Evolutionary conservation across 805 yeast species (phyloP), one percentile per base, ranked within the genome.

Genomic region (Pichia californica): DNA sequence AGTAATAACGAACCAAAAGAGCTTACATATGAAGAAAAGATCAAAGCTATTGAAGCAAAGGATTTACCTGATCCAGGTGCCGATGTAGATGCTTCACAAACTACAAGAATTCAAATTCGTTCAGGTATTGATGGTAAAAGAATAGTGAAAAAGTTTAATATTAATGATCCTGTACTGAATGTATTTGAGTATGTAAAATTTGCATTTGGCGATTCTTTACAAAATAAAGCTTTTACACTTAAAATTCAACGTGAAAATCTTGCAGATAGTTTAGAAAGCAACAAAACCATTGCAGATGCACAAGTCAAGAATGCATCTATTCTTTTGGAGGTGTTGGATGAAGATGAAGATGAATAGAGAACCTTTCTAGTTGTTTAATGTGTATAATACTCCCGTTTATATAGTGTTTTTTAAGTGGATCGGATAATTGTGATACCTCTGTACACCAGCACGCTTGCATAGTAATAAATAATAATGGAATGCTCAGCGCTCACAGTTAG

Each of bases 71-170:
- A 88, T 55, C 94, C 96, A 1, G 61, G 74, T 2, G 58, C 67
- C 3, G 58, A 63, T 6, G 32, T 45, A 4, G 80, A 74, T 10
- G 73, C 77, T 0, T 63, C 69, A 7, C 69, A 79, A 0, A 66
- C 71, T 7, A 86, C 96, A 0, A 70, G 96, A 54, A 75, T 93
- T 21, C 98, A 93, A 63, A 74, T 93, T n/a, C 71, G 96, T 46
- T 74, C 86, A 25, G 93, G 89, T 15, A 47, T 53, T 14, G 87
- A 82, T 54, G 97, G 98, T n/a, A 74, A 79, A 37, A 71, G 97
- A 45, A 65, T 82, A 11, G 82, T 91, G 10, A 81, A 87, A 47
- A 74, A 86, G 45, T 84, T 91, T 52, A 63, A 64, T 8, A 55
- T 74, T 10, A 59, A 65, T 4, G 95, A 85, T 50, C 67, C 71